A percentile compares a stretch with the other conserved stretches of the same genome.
These are phyloP conservation scores for Coprinellus micaceus DNA, from an alignment of 768 basidiomycete species.

Conservation along the genomic window DNA sequence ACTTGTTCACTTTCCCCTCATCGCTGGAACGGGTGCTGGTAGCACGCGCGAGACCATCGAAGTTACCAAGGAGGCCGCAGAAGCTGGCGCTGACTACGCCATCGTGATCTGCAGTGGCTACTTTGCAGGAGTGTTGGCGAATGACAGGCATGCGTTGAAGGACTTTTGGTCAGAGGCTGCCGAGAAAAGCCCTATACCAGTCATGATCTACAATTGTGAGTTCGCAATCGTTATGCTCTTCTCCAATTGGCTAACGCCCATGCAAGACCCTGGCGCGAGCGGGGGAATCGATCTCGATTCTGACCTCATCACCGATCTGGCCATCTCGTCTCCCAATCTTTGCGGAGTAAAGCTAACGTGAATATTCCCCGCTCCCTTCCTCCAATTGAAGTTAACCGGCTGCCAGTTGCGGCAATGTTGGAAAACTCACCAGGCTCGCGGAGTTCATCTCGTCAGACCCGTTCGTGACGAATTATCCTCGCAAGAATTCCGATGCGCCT, in stretches of 20 bases:
- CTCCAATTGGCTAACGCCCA: constrained; percentile 12
- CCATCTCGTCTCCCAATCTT: constrained; percentile 69
- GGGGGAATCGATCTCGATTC: constrained; percentile 92
- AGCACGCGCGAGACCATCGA: constrained; percentile 82
- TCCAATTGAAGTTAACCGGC: constrained; percentile 9
- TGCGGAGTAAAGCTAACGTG: constrained; percentile 88
- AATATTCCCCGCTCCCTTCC: constrained; percentile 25
- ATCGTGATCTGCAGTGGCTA: constrained; percentile 88
- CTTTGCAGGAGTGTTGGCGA: constrained; percentile 71
- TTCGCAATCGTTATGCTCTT: constrained; percentile 10
- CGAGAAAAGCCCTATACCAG: constrained; percentile 78
- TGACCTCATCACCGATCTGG: constrained; percentile 79
- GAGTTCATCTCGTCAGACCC: constrained; percentile 54
- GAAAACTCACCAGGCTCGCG: constrained; percentile 83
- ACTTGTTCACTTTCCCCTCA: constrained; percentile 56
- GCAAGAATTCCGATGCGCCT: constrained; percentile 59
- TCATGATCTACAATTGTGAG: constrained; percentile 87
- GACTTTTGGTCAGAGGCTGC: constrained; percentile 75
- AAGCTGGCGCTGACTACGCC: constrained; percentile 80
- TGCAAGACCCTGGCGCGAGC: constrained; percentile 75
- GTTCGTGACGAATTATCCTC: constrained; percentile 60
- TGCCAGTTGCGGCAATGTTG: constrained; percentile 81
- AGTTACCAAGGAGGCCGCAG: constrained; percentile 71
- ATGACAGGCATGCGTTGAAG: constrained; percentile 66
- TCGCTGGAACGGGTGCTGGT: constrained; percentile 79